Evolutionary conservation across 1,284 basidiomycete genomes (phyloP), one percentile per base, ranked within the genome.

Genomic region (Moesziomyces globuligerus): DNA sequence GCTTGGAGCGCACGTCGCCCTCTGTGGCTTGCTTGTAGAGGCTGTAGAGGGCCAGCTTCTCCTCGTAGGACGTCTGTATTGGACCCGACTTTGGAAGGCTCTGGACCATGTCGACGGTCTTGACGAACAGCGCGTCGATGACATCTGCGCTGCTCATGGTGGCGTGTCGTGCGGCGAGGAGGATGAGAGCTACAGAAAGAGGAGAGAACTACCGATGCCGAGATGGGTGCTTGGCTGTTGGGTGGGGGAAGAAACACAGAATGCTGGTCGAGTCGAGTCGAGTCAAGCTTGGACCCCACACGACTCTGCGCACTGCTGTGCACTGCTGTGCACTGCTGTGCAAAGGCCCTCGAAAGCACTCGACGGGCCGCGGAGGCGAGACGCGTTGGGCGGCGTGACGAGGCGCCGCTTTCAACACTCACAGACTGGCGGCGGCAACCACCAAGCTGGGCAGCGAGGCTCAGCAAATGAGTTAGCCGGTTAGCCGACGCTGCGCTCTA

Each of bases 1-100:
- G 87, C 28, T 89, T 85, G 15, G 88, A 85, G 54, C 87, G 87
- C 39, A 94, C 91, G 83, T 95, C 92, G 24, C 93, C 93, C 41
- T 90, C 89, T 21, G 93, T 95, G 11, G 93, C 93, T 57, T 83
- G 82, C 61, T 83, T 83, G 75, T 81, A 83, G 13, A 81, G 75
- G 47, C 82, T 83, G 70, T 98, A 98, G 87, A 98, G 92, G 15
- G 89, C 89, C 9, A 98, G 85, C 83, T 98, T 98, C 83, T 97
- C 94, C 76, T 97, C 94, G 83, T 97, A 98, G 52, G 89, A 92
- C 0, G 94, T 97, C 84, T 97, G 94, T 72, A 97, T 94, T 38
- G 94, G 93, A 0, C 95, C 94, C 10, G 90, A 91, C 85, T 95
- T 95, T 1, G 95, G 94, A 20, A 98, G 85, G 61, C 65, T 75